phyloP scores from a whole-genome alignment of 352 stramenopile genomes.

The Globisporangium rhizosaccharum region DNA sequence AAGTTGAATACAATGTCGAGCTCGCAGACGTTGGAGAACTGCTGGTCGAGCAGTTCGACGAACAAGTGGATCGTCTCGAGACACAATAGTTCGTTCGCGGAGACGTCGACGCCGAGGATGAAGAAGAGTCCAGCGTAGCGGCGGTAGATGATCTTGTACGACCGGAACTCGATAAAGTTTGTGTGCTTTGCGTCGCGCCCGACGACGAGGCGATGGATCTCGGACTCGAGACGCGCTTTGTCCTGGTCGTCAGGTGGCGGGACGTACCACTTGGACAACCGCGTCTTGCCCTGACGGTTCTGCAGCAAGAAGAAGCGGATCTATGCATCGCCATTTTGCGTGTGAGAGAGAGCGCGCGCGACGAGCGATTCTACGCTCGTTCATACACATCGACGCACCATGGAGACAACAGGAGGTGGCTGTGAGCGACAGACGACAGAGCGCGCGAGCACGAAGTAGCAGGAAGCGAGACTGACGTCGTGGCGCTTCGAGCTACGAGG shows the following conservation, averaged over 20 bases:
- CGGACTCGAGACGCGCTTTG: conserved; percentile 81
- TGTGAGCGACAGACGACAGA: too few relatives aligned
- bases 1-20: conserved; percentile 96
- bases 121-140: conserved; percentile 99
- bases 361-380: background rate
- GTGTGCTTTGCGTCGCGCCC: conserved; percentile 88
- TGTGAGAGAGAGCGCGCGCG: background rate
- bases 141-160: conserved; percentile 99
- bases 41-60: conserved; percentile 97
- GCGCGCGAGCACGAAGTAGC: too few relatives aligned
- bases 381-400: background rate
- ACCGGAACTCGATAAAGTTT: conserved; percentile 97
- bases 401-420: background rate
- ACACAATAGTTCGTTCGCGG: conserved; percentile 96
- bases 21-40: conserved; percentile 99
- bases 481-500: too few relatives aligned
- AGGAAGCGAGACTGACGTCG: background rate
- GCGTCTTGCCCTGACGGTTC: conserved; percentile 98
- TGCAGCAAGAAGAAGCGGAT: conserved; percentile 98
- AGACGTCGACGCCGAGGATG: conserved; percentile 93
- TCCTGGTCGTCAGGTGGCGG: conserved; percentile 77
- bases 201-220: conserved; percentile 90
- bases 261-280: conserved; percentile 98
- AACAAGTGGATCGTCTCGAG: conserved; percentile 98
- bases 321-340: conserved; percentile 20